Percentiles rank a stretch among this genome's conserved stretches.
phyloP scores from a whole-genome alignment of 106 monocot species.

The Triglochin maritima region DNA sequence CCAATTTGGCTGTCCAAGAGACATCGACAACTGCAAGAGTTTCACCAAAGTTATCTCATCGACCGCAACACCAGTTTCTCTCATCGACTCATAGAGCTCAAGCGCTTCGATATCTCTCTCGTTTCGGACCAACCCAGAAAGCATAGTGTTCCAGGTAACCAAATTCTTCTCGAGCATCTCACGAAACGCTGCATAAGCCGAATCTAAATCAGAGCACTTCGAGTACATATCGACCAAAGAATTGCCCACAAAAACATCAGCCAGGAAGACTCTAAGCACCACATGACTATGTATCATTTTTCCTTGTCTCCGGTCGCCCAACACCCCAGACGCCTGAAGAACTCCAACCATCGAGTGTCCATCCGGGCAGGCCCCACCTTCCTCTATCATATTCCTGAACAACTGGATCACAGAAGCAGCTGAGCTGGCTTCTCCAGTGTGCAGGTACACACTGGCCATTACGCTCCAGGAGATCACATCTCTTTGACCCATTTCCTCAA shows the following conservation, averaged over 20 bases:
- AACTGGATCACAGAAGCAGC: slow-evolving; percentile 14
- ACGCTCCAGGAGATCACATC: slow-evolving; percentile 73
- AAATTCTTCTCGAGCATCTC: slow-evolving; percentile 32
- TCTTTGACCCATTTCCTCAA: slow-evolving; percentile 53
- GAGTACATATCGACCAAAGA: slow-evolving; percentile 76
- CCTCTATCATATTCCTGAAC: slow-evolving; percentile 32
- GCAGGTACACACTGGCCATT: slow-evolving; percentile 42
- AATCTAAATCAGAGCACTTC: slow-evolving; percentile 42
- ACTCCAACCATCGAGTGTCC: slow-evolving; percentile 41
- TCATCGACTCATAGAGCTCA: slow-evolving; percentile 31
- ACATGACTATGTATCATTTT: slow-evolving; percentile 38
- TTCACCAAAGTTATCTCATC: slow-evolving; percentile 64
- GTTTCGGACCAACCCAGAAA: slow-evolving; percentile 48
- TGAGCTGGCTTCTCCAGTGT: slow-evolving; percentile 3
- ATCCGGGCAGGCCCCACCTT: slow-evolving; percentile 22
- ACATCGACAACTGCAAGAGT: slow-evolving; percentile 51
- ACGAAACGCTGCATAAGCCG: slow-evolving; percentile 31
- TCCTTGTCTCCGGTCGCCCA: slow-evolving; percentile 23
- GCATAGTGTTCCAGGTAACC: slow-evolving; percentile 81
- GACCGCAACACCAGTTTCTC: slow-evolving; percentile 2
- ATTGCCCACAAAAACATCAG: slow-evolving; percentile 56
- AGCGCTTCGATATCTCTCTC: slow-evolving; percentile 37
- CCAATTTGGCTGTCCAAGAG: slow-evolving; percentile 15
- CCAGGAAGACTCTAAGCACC: slow-evolving; percentile 37
- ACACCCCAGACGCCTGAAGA: slow-evolving; percentile 49